Percentiles rank a stretch among this genome's conserved stretches.
phyloP scores from a whole-genome alignment of 208 protist genomes.

The Leishmania lainsoni region DNA sequence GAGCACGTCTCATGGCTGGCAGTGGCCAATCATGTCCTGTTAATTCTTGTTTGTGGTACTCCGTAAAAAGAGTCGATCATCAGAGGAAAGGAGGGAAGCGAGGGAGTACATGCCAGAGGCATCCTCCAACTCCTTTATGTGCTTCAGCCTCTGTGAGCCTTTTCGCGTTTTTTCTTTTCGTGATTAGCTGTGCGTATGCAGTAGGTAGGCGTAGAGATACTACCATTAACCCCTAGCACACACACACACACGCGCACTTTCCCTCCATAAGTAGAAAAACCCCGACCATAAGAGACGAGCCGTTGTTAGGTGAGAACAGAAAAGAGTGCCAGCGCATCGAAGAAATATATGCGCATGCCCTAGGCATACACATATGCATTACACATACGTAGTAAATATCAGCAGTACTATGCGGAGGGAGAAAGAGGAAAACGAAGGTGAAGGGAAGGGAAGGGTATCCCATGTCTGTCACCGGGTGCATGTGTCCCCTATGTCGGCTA shows the following conservation, averaged over 20 bases:
- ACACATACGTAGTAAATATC: slow-evolving; percentile 6
- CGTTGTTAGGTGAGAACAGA: background rate
- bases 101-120: background rate
- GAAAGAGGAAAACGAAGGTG: background rate
- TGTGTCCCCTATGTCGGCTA: background rate
- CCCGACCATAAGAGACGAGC: too few species aligned
- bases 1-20: background rate
- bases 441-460: background rate
- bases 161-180: background rate
- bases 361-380: background rate
- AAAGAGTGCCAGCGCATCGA: background rate
- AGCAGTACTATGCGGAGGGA: background rate
- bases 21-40: background rate
- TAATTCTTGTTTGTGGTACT: background rate
- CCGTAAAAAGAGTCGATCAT: background rate
- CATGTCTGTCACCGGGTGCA: background rate
- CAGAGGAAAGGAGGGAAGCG: background rate
- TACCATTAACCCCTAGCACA: background rate
- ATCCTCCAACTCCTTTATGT: background rate
- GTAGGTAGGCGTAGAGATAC: too few species aligned
- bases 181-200: too few species aligned
- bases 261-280: too few species aligned
- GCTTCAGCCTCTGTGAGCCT: background rate
- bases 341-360: too few species aligned
- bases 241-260: background rate